Conservation (phyloP, 352 stramenopile genomes). For the Halophytophthora polymorphica region DNA sequence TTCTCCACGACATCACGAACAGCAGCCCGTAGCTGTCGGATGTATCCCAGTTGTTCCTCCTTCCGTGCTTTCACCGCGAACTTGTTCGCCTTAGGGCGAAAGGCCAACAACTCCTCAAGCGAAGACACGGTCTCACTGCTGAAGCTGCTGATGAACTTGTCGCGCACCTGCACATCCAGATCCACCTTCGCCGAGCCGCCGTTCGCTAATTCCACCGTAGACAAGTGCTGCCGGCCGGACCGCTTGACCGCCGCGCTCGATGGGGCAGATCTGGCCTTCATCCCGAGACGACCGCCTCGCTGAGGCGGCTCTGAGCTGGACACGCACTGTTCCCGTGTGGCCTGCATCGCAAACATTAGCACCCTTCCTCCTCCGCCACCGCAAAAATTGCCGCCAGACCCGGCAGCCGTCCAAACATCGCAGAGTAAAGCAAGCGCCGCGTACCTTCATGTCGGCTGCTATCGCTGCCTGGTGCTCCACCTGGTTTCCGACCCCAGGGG, state of each 20-base stretch:
- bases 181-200: conserved; percentile 2
- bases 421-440: too few species aligned
- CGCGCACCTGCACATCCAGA: conserved; percentile 26
- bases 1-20: conserved; percentile 35
- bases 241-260: too few species aligned
- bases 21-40: conserved; percentile 48
- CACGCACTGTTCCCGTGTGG: too few species aligned
- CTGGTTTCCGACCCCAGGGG: conserved; percentile 1
- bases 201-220: background rate
- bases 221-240: background rate
- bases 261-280: too few species aligned
- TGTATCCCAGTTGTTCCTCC: conserved; percentile 56
- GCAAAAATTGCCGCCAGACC: too few species aligned
- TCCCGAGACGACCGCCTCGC: too few species aligned
- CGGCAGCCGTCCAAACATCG: too few species aligned
- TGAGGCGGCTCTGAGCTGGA: too few species aligned
- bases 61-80: conserved; percentile 56
- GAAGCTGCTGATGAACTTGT: conserved; percentile 36
- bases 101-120: conserved; percentile 55
- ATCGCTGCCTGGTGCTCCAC: background rate
- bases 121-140: conserved; percentile 26
- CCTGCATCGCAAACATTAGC: too few species aligned
- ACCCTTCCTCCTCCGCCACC: too few species aligned
- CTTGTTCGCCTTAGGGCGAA: conserved; percentile 62
- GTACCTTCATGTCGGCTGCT: too few species aligned